Percentiles rank a stretch among this genome's conserved stretches.
These are phyloP conservation scores for Phytophthora sojae DNA, from an alignment of 352 stramenopile genomes.

Conservation along the genomic window DNA sequence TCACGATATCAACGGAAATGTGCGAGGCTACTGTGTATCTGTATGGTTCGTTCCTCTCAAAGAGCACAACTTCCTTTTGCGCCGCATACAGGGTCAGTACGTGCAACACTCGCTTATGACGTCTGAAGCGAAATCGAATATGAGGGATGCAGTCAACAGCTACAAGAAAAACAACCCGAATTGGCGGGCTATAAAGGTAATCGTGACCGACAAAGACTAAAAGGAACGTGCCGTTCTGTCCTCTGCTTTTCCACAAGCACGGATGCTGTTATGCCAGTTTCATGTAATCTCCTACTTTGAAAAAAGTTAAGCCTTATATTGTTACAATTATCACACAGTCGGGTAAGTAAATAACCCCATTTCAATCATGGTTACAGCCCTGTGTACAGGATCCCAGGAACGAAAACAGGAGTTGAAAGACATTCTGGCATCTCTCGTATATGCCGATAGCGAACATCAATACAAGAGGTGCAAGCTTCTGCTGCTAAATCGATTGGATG, in stretches of 20 bases:
- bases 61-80: background rate
- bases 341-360: too few relatives aligned
- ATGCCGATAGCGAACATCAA: background rate
- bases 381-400: background rate
- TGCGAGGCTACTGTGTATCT: background rate
- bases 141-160: constrained; percentile 2
- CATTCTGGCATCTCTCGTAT: background rate
- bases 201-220: constrained; percentile 6
- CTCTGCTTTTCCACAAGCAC: background rate
- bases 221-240: background rate
- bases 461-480: background rate
- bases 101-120: constrained; percentile 13
- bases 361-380: background rate
- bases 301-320: background rate
- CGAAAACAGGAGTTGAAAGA: constrained; percentile 1
- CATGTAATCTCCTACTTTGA: constrained; percentile 7
- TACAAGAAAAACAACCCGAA: constrained; percentile 9
- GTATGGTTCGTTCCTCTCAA: too few relatives aligned
- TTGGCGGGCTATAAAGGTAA: background rate
- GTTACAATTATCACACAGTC: too few relatives aligned
- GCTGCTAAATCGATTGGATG: background rate
- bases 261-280: constrained; percentile 7
- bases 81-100: background rate
- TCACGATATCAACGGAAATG: constrained; percentile 10
- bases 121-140: constrained; percentile 7